Conservation (phyloP, 768 basidiomycete species). For the Mycena latifolia region DNA sequence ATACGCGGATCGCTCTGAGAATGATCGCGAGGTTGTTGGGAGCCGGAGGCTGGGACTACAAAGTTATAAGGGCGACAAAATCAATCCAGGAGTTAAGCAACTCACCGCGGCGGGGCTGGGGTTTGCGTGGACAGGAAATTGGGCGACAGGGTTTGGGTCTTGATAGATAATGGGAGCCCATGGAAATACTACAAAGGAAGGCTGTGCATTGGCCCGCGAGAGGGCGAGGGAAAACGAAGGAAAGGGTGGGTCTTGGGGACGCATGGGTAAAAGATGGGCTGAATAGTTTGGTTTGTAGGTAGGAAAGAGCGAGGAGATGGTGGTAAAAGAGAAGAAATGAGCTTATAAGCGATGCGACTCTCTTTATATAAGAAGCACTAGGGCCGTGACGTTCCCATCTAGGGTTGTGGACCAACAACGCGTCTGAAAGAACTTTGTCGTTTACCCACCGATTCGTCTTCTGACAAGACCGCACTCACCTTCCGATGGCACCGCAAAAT, state of each 20-base stretch:
- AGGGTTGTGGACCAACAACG: background rate
- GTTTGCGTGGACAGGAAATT: background rate
- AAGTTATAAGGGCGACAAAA: background rate
- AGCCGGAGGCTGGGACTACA: background rate
- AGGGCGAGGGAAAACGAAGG: slow-evolving; percentile 6
- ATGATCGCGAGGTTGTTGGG: background rate
- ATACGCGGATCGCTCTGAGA: slow-evolving; percentile 3
- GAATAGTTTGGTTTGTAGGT: background rate
- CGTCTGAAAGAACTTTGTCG: too few species aligned
- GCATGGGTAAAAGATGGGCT: background rate
- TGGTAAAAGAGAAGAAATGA: background rate
- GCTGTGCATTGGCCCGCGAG: background rate
- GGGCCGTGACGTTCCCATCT: background rate
- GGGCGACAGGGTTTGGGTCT: background rate
- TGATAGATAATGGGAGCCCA: slow-evolving; percentile 15
- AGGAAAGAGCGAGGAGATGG: background rate
- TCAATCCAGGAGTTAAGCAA: background rate
- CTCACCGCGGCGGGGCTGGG: background rate
- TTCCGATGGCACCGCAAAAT: too few species aligned
- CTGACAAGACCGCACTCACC: too few species aligned
- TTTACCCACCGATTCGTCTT: too few species aligned
- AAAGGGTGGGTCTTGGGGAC: slow-evolving; percentile 1
- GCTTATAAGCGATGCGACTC: background rate
- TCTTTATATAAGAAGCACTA: background rate
- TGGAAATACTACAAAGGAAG: slow-evolving; percentile 11